A percentile compares a stretch with the other conserved stretches of the same genome.
Evolutionary conservation across 805 yeast genomes (phyloP).

Genomic region (Metschnikowia continentalis): DNA sequence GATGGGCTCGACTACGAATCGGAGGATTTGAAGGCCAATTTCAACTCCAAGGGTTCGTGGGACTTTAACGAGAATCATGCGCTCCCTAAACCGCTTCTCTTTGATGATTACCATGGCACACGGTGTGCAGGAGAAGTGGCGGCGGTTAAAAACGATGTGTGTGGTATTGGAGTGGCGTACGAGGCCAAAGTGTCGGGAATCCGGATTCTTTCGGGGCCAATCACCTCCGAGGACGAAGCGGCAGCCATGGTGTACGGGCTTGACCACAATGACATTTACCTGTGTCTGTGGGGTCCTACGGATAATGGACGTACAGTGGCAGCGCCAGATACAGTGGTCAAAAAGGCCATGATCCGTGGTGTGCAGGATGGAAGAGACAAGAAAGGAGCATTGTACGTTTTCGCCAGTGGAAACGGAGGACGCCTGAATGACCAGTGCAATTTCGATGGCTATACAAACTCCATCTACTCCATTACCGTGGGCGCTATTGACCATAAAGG

Average conservation of each 20-base stretch:
- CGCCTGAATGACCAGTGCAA: constrained; percentile 82
- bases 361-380: constrained; percentile 73
- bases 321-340: constrained; percentile 75
- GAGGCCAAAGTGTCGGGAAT: constrained; percentile 84
- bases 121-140: constrained; percentile 98
- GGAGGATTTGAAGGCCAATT: constrained; percentile 67
- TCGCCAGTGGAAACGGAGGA: constrained; percentile 96
- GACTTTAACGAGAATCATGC: constrained; percentile 78
- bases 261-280: constrained; percentile 85
- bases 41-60: constrained; percentile 79
- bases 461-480: constrained; percentile 90
- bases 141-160: constrained; percentile 75
- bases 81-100: constrained; percentile 74
- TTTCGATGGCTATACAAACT: constrained; percentile 95
- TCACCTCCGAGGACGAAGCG: constrained; percentile 88
- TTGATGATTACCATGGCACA: constrained; percentile 91
- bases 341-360: constrained; percentile 81
- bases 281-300: constrained; percentile 98
- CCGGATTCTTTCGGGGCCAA: constrained; percentile 76
- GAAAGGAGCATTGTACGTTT: constrained; percentile 86
- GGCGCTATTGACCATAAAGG: constrained; percentile 90
- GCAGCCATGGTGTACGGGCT: constrained; percentile 75
- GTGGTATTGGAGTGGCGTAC: constrained; percentile 98
- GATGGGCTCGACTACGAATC: constrained; percentile 88
- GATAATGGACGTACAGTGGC: constrained; percentile 88